phyloP scores from a whole-genome alignment of 768 basidiomycete genomes.

The Amanita jacksonii region DNA sequence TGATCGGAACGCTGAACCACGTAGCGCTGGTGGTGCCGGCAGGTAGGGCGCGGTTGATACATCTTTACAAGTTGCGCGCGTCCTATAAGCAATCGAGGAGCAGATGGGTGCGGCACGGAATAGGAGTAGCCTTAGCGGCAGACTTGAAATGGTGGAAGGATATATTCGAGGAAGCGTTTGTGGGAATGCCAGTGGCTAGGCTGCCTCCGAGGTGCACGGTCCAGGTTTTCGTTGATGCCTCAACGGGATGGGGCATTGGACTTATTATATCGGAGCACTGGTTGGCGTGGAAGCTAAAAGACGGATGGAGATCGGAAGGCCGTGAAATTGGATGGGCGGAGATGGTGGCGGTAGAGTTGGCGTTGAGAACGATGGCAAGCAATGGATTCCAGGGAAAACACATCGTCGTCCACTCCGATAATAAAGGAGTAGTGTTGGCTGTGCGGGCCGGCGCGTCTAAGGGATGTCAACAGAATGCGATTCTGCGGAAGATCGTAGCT shows the following conservation, averaged over 20 bases:
- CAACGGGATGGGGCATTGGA: slow-evolving; percentile 28
- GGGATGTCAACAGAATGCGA: slow-evolving; percentile 19
- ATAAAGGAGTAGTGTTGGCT: slow-evolving; percentile 24
- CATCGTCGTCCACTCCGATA: slow-evolving; percentile 24
- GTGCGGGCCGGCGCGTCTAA: slow-evolving; percentile 18
- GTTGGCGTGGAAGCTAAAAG: slow-evolving; percentile 24
- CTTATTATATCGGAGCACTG: slow-evolving; percentile 20
- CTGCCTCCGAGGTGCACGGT: slow-evolving; percentile 11
- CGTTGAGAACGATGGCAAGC: slow-evolving; percentile 17
- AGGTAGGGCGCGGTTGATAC: too few relatives aligned
- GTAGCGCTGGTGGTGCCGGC: too few relatives aligned
- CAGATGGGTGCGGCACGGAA: too few relatives aligned
- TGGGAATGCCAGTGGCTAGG: slow-evolving; percentile 8
- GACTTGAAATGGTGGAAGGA: slow-evolving; percentile 18
- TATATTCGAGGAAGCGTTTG: slow-evolving; percentile 7
- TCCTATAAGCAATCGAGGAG: too few relatives aligned
- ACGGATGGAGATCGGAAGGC: slow-evolving; percentile 17
- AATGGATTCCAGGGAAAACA: slow-evolving; percentile 17
- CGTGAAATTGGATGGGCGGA: slow-evolving; percentile 33
- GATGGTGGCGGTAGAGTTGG: slow-evolving; percentile 30
- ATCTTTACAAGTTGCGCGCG: too few relatives aligned
- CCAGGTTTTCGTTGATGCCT: slow-evolving; percentile 25
- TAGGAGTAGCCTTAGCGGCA: too few relatives aligned
- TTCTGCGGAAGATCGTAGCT: slow-evolving; percentile 17
- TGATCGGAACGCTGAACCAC: too few relatives aligned